Evolutionary conservation across 495 filamentous ascomycete species (phyloP).

Genomic region (Penicillium coprophilum): DNA sequence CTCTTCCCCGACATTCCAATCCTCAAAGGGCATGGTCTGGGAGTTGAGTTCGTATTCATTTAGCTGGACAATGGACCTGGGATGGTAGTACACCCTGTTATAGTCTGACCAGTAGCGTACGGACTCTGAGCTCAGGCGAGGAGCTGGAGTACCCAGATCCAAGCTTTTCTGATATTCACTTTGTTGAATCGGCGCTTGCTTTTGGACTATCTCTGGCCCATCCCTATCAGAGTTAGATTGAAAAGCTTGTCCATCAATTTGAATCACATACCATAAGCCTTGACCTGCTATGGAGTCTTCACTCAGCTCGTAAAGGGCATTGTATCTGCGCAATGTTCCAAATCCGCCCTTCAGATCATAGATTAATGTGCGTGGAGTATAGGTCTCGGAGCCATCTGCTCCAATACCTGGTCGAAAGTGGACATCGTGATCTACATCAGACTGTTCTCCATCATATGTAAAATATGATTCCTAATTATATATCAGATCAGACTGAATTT

Average conservation of each 20-base stretch:
- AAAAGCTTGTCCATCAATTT: neutral
- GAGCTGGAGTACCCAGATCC: constrained; percentile 60
- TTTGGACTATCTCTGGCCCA: constrained; percentile 65
- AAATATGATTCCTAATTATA: constrained; percentile 83
- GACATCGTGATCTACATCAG: constrained; percentile 84
- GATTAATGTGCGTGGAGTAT: constrained; percentile 83
- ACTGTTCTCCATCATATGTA: constrained; percentile 72
- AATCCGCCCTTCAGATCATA: constrained; percentile 95
- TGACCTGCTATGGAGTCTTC: constrained; percentile 50
- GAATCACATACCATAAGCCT: constrained; percentile 57
- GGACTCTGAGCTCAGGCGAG: constrained; percentile 62
- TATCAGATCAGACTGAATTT: constrained; percentile 27
- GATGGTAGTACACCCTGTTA: constrained; percentile 87
- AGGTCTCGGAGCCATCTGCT: constrained; percentile 78
- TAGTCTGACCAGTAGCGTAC: constrained; percentile 97
- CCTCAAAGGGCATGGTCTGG: constrained; percentile 76
- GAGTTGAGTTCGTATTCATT: constrained; percentile 83
- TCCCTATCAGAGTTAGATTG: constrained; percentile 53
- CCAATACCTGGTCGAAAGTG: constrained; percentile 88
- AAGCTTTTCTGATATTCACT: constrained; percentile 77
- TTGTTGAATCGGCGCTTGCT: constrained; percentile 61
- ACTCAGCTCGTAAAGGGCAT: constrained; percentile 78
- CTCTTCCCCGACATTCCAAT: constrained; percentile 75
- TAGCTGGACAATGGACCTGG: constrained; percentile 82
- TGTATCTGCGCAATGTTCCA: constrained; percentile 81